Base-by-base conservation (phyloP, 345 rosid species). In the Garcia nutans region DNA sequence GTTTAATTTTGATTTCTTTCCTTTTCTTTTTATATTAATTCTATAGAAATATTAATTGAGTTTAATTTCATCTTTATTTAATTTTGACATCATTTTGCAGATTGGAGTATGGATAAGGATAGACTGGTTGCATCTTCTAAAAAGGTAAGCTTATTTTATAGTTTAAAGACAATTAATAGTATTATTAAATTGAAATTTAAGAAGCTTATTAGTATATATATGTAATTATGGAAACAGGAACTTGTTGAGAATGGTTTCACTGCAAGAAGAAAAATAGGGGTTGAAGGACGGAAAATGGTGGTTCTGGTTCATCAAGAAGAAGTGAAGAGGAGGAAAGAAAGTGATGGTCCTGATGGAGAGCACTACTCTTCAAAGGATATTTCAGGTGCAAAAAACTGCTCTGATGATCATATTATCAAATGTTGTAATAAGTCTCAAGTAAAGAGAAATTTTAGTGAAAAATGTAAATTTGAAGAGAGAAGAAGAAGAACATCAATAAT, bases 371-470 rank as follows among this genome's bases (percentile, higher is more conserved):
- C 81, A 65, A 72, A 77, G 75, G 56, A 67, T 13, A 77, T 75
- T 76, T 84, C 89, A 88, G 89, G 89, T 88, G 83, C 87, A 76
- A 78, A 76, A 76, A 78, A 76, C 19, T 81, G 41, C 42, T 80
- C 57, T 75, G 82, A 79, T 37, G 41, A 37, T 37, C 41, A 37
- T 75, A 78, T 76, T 75, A 78, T 76, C 76, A 84, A 79, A 63
- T 79, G 50, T 10, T 79, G 50, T 47, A 47, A 77, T 80, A 78
- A 80, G 41, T 74, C 74, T 68, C 75, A 70, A 79, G 85, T 74
- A 56, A 74, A 77, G 52, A 70, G 44, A 56, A 70, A 37, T 63
- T 71, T 68, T 26, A 68, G 24, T 33, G 76, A 58, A 52, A 70
- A 77, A 75, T 22, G 72, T 6, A 74, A 80, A 65, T 6, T 8